Evolutionary conservation across 2,329 filamentous ascomycete genomes (phyloP).

Genomic region (Tolypocladium endophyticum): DNA sequence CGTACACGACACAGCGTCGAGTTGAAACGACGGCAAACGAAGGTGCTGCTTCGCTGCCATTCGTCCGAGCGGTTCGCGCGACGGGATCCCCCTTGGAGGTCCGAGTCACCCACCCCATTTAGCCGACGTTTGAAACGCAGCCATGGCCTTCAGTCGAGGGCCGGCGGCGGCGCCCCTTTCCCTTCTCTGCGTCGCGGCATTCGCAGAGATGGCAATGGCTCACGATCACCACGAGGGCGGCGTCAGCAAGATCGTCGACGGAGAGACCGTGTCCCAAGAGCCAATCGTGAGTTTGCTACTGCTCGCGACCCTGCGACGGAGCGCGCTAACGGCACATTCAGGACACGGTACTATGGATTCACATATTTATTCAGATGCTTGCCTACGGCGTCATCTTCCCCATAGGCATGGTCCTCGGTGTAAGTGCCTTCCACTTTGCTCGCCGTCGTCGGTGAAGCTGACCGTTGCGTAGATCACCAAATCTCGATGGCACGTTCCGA

Average conservation of each 20-base stretch:
- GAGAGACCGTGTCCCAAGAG: slow-evolving; percentile 57
- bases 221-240: slow-evolving; percentile 39
- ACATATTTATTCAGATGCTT: slow-evolving; percentile 80
- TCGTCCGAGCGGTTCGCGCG: not conserved
- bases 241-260: slow-evolving; percentile 52
- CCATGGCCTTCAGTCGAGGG: slow-evolving; percentile 10
- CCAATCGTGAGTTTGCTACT: slow-evolving; percentile 49
- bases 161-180: slow-evolving; percentile 7
- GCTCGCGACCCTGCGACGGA: not conserved
- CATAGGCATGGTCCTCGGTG: slow-evolving; percentile 87
- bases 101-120: not conserved
- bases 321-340: slow-evolving; percentile 21
- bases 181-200: slow-evolving; percentile 12
- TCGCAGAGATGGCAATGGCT: slow-evolving; percentile 15
- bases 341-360: slow-evolving; percentile 84
- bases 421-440: slow-evolving; percentile 32
- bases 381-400: slow-evolving; percentile 91
- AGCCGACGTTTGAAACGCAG: not conserved
- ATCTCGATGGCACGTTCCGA: slow-evolving; percentile 87
- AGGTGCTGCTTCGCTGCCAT: not conserved
- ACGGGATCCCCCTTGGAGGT: not conserved
- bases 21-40: not conserved
- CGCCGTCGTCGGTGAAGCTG: not conserved
- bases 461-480: slow-evolving; percentile 57
- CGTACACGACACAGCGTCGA: not conserved